Base-by-base conservation (phyloP, 768 basidiomycete species). In the Gautieria morchelliformis region DNA sequence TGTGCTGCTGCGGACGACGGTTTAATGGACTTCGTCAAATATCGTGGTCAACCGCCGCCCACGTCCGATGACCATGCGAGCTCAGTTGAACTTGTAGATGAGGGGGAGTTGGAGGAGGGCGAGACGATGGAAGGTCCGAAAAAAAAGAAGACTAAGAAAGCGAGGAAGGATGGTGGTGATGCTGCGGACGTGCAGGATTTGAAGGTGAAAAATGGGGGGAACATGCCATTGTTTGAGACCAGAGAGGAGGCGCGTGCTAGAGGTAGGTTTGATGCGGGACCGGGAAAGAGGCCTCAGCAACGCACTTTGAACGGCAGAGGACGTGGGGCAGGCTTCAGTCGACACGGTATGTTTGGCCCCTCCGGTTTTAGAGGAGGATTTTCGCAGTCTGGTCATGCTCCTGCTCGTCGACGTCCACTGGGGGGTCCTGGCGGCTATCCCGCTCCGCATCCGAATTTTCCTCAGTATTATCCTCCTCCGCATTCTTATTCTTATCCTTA, bases 21-120 rank as follows among this genome's bases (percentile, higher is more conserved):
- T 10, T 71, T 74, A 17, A 65, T 87, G 42, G 83, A 87, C 59
- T 75, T 83, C 46, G 65, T 87, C 22, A 77, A 79, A n/a, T 82
- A 79, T 63, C 72, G 67, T 24, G 82, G 82, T 24, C 61, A 64
- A 40, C 65, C 35, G 14, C 35, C 35, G 3, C 35, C 14, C 14
- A 14, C 68, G 0, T 65, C 48, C 11, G 54, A n/a, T 37, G 33
- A 40, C n/a, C 12, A 22, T 35, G 35, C 35, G 33, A 37, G 24
- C 19, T 17, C 20, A 33, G 50, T 52, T 8, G 33, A 24, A 44
- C 10, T 52, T 52, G 15, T 22, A 17, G 37, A 17, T 19, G 51
- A 27, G 12, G 20, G 24, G 24, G 55, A 47, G 15, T 47, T 56
- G 14, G 55, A 47, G 33, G 55, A 56, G 22, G 53, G 53, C 41